Base-by-base conservation (phyloP, 495 filamentous ascomycete species). In the Aspergillus saccharolyticus region DNA sequence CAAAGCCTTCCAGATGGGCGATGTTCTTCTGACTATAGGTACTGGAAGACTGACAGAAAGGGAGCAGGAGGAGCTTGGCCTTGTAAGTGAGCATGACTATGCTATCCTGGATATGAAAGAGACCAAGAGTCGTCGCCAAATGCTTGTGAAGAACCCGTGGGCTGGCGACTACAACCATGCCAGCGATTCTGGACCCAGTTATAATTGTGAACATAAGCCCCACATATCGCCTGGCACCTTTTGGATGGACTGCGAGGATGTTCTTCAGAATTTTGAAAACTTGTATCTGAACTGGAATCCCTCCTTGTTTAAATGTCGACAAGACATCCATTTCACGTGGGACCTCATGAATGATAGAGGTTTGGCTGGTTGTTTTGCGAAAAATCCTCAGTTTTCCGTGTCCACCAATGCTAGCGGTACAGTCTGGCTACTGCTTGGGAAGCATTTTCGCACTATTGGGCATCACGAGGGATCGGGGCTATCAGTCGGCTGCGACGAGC, bases 221-320 rank as follows among this genome's bases (percentile, higher is more conserved):
- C 47, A 58, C 20, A 50, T 62, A 19, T 66, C 72, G 0, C 85
- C 88, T 16, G 91, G 92, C 9, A 85, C 84, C 21, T 96, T 97
- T 66, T 97, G 94, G 92, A 96, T 97, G 76, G 83, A 85, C 24
- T 81, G 91, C 42, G 86, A 91, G 54, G 86, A 89, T 51, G 83
- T 96, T 7, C 79, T 90, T 28, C 91, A 94, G 62, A 83, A 94
- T 63, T 99, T 96, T 60, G 89, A 96, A 58, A 95, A 92, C 21
- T 79, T 97, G 25, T 99, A 97, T 70, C 75, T 97, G 45, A 99
- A 97, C 70, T 99, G 95, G 95, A 96, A 96, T 63, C 92, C 95
- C 6, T 81, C 79, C 2, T 74, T 96, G 8, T 99, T 99, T 71
- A 74, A 72, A 14, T 72, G 86, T 60, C 85, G 89, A 24, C 84